Evolutionary conservation across 2,329 filamentous ascomycete genomes (phyloP).

Genomic region (Colletotrichum plurivorum): DNA sequence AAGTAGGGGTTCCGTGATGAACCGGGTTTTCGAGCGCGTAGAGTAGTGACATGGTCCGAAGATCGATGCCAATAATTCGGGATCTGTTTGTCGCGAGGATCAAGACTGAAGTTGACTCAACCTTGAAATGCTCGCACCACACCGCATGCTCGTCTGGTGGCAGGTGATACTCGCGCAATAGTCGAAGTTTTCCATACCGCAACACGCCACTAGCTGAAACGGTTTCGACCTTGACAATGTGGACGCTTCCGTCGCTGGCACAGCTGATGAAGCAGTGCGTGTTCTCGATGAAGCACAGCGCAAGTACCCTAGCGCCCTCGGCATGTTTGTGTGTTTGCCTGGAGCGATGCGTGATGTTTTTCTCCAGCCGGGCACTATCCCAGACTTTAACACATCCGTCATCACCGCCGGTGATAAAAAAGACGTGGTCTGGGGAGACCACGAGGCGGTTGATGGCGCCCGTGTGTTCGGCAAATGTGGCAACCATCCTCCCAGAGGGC

Average conservation of each 20-base stretch:
- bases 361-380: conserved; percentile 91
- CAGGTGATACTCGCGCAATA: conserved; percentile 87
- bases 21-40: conserved; percentile 89
- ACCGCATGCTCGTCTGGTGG: conserved; percentile 81
- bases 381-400: conserved; percentile 93
- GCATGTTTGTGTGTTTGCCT: conserved; percentile 87
- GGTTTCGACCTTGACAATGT: conserved; percentile 86
- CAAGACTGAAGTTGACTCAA: conserved; percentile 85
- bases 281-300: conserved; percentile 91
- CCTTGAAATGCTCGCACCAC: conserved; percentile 93
- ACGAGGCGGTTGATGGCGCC: conserved; percentile 86
- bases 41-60: conserved; percentile 86
- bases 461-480: conserved; percentile 89
- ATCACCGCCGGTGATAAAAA: conserved; percentile 94
- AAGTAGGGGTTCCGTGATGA: conserved; percentile 91
- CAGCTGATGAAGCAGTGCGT: conserved; percentile 95
- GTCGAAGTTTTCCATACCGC: conserved; percentile 83
- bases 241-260: conserved; percentile 89
- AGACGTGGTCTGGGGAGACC: conserved; percentile 89
- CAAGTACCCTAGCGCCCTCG: conserved; percentile 79
- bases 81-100: conserved; percentile 90
- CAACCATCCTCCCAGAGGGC: conserved; percentile 86
- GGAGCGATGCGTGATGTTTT: conserved; percentile 90
- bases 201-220: conserved; percentile 63
- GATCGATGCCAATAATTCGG: conserved; percentile 85